Conservation (phyloP, 73 alveolate genomes). For the Stentor coeruleus region DNA sequence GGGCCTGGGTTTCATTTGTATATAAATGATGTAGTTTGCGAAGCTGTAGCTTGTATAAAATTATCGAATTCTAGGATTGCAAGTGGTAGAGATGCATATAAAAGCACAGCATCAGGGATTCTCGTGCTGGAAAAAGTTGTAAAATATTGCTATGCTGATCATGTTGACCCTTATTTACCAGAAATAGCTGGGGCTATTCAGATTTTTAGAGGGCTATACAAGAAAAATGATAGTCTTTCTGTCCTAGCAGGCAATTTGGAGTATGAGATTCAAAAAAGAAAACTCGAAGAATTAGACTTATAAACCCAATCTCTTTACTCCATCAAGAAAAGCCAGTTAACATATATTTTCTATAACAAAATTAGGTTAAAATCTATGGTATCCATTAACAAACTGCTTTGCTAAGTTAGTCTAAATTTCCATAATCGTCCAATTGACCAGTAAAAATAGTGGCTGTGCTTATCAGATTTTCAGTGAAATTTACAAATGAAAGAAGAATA, state of each 20-base stretch:
- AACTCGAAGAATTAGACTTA: too few relatives aligned
- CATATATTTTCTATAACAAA: too few relatives aligned
- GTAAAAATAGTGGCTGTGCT: too few relatives aligned
- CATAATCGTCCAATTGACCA: too few relatives aligned
- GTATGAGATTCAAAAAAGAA: neutral
- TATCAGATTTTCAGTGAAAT: too few relatives aligned
- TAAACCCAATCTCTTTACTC: too few relatives aligned
- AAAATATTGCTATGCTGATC: neutral
- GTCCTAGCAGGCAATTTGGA: neutral
- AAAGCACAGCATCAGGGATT: neutral
- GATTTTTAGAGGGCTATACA: neutral
- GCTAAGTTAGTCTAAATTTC: too few relatives aligned
- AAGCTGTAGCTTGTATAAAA: too few relatives aligned
- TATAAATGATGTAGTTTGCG: neutral
- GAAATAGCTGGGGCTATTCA: neutral
- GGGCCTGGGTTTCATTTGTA: too few relatives aligned
- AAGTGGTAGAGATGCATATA: neutral
- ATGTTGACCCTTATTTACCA: neutral
- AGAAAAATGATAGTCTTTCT: neutral
- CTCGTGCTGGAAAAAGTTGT: neutral
- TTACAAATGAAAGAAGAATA: slow-evolving; percentile 27
- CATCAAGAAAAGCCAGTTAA: too few relatives aligned
- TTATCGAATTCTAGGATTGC: neutral
- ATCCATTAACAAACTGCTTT: too few relatives aligned
- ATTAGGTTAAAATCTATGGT: too few relatives aligned